Evolutionary conservation across 208 protist genomes (phyloP), one percentile per base, ranked within the genome.

Genomic region (Angomonas deanei): DNA sequence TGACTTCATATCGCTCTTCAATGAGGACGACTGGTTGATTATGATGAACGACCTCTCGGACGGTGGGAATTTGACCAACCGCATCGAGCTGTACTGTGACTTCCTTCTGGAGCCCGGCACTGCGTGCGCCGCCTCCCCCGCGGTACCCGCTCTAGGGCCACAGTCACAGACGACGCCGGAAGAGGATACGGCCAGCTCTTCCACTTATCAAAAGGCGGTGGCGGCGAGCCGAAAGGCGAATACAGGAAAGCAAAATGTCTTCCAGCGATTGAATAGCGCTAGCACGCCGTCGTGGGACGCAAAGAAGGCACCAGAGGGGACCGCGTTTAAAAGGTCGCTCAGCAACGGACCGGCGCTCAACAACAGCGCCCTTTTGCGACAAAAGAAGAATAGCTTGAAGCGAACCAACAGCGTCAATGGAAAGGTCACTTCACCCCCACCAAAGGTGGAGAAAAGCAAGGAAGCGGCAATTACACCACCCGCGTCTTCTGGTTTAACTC

Each of bases 1-100:
- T 48, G 87, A 93, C 69, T 89, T 75, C 64, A 90, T 93, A 39
- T 84, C 80, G 21, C 53, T 93, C 28, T 15, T 91, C 23, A 80
- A 78, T 23, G 72, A 88, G 46, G 74, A 87, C 34, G 87, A 93
- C 62, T 93, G 83, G 87, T 59, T 73, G 23, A 69, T 78, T 33
- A 80, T 90, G 74, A 38, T 91, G 24, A 55, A 50, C 1, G 87
- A 93, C 67, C 24, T 80, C 34, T 63, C 68, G 10, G 59, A 73
- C 1, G 4, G 42, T 11, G 42, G 56, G 5, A 85, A 81, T 58
- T 53, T 86, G 36, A 31, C 10, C 1, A 4, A 38, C 31, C 52
- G 52, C 10, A 13, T 58, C 2, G 82, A 90, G 30, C 55, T 93
- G 0, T 88, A 78, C 65, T 90, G 83, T 57, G 83, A 91, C 63